A percentile compares a stretch with the other conserved stretches of the same genome.
These are phyloP conservation scores for Eucalyptus tenuipes DNA, from an alignment of 345 rosid species.

Conservation along the genomic window DNA sequence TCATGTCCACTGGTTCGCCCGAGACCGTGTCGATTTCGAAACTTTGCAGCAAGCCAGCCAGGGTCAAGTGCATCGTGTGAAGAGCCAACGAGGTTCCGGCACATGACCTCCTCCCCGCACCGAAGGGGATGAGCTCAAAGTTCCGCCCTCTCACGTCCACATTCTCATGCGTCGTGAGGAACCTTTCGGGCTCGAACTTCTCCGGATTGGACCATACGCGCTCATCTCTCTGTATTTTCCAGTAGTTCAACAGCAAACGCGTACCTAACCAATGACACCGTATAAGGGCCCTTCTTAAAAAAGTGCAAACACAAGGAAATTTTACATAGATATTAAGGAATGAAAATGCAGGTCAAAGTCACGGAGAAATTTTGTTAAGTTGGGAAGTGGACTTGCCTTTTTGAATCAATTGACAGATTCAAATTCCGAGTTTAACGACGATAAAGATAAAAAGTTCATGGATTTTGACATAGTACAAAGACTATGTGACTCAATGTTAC, in stretches of 20 bases:
- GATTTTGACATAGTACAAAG: not conserved
- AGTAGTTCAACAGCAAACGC: constrained; percentile 7
- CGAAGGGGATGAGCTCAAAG: constrained; percentile 22
- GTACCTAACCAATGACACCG: constrained; percentile 9
- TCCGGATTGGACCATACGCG: constrained; percentile 4
- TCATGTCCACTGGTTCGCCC: constrained; percentile 18
- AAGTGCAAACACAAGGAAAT: not conserved
- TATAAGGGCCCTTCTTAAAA: not conserved
- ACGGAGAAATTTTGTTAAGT: not conserved
- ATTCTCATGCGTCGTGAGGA: constrained; percentile 4
- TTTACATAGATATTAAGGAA: not conserved
- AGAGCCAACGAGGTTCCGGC: constrained; percentile 18
- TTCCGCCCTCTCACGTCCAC: constrained; percentile 15
- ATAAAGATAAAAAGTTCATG: not conserved
- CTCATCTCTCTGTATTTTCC: constrained; percentile 15
- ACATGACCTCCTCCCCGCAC: constrained; percentile 23
- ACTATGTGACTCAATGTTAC: not conserved
- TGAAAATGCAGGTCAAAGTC: not conserved
- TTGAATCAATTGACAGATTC: not conserved
- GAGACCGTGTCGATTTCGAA: constrained; percentile 18
- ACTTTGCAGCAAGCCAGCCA: constrained; percentile 26
- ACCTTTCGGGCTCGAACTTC: constrained; percentile 18
- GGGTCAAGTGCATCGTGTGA: constrained; percentile 8
- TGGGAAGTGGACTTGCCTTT: not conserved
- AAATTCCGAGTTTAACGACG: not conserved